These are phyloP conservation scores for Staphylotrichum longicolle DNA, from an alignment of 495 filamentous ascomycete genomes.

Conservation along the genomic window DNA sequence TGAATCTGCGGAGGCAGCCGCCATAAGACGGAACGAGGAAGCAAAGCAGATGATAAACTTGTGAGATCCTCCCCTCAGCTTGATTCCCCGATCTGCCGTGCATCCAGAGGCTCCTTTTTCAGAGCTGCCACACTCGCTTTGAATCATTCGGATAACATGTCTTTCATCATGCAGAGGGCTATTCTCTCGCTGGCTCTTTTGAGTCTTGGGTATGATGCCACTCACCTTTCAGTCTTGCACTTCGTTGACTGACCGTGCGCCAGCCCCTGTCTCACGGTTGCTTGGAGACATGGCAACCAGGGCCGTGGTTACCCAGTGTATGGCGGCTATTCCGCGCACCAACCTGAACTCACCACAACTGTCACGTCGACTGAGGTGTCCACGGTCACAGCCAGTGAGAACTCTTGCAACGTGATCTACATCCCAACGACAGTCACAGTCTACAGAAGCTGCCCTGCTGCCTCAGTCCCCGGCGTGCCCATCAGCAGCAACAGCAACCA, in stretches of 20 bases:
- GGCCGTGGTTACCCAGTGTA: neutral
- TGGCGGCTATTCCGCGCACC: neutral
- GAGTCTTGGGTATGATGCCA: constrained; percentile 14
- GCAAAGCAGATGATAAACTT: too few relatives aligned
- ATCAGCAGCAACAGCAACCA: constrained; percentile 6
- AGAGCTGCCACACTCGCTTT: constrained; percentile 6
- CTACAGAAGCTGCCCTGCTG: constrained; percentile 5
- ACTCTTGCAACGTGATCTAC: neutral
- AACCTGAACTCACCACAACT: neutral
- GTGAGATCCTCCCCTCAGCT: too few relatives aligned
- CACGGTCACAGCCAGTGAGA: constrained; percentile 10
- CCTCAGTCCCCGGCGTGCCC: neutral
- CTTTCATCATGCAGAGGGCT: constrained; percentile 9
- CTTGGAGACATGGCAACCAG: neutral
- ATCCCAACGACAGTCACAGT: constrained; percentile 16
- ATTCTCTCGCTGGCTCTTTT: constrained; percentile 17
- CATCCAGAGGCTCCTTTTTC: neutral
- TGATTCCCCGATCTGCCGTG: neutral
- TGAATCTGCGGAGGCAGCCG: too few relatives aligned
- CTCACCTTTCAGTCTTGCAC: neutral
- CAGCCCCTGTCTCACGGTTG: constrained; percentile 8
- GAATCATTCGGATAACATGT: neutral
- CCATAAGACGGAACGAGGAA: too few relatives aligned
- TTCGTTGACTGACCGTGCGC: neutral
- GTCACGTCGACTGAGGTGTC: constrained; percentile 8